Evolutionary conservation across 352 stramenopile species (phyloP).

Genomic region (Phytopythium chamaehyphon): DNA sequence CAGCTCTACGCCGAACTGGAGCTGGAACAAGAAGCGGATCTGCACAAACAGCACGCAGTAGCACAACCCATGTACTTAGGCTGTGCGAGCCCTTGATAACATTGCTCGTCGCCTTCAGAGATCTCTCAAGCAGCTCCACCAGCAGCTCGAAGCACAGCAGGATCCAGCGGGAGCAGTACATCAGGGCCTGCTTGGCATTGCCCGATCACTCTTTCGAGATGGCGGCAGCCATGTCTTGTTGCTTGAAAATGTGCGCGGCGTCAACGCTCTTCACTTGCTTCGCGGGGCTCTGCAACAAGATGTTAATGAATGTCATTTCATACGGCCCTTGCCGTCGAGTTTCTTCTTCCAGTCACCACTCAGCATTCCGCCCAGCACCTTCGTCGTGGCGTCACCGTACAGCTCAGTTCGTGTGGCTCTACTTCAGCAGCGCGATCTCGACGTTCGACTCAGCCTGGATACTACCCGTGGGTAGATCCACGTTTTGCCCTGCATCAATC

Average conservation of each 20-base stretch:
- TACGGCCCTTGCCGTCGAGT: no score
- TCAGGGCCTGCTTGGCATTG: conserved; percentile 17
- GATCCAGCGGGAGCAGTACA: conserved; percentile 25
- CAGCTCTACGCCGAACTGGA: conserved; percentile 62
- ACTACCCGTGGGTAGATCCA: no score
- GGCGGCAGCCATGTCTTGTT: conserved; percentile 21
- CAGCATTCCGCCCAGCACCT: no score
- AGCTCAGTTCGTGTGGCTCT: no score
- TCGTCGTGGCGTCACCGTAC: no score
- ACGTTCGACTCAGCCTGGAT: no score
- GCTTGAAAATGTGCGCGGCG: conserved; percentile 22
- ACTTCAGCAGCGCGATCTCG: no score
- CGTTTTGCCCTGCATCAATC: no score
- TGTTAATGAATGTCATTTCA: conserved; percentile 24
- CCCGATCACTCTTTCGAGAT: conserved; percentile 30
- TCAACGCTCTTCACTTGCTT: conserved; percentile 25
- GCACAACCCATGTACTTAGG: conserved; percentile 57
- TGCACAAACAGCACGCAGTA: conserved; percentile 62
- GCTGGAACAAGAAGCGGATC: conserved; percentile 57
- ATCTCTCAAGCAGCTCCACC: conserved; percentile 30
- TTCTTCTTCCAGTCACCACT: no score
- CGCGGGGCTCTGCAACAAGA: conserved; percentile 21
- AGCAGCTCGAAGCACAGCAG: conserved; percentile 25
- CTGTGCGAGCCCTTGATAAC: conserved; percentile 59
- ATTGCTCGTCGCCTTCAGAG: no score